Evolutionary conservation across 2,329 filamentous ascomycete genomes (phyloP), one percentile per base, ranked within the genome.

Genomic region (Chaetomium globosum): DNA sequence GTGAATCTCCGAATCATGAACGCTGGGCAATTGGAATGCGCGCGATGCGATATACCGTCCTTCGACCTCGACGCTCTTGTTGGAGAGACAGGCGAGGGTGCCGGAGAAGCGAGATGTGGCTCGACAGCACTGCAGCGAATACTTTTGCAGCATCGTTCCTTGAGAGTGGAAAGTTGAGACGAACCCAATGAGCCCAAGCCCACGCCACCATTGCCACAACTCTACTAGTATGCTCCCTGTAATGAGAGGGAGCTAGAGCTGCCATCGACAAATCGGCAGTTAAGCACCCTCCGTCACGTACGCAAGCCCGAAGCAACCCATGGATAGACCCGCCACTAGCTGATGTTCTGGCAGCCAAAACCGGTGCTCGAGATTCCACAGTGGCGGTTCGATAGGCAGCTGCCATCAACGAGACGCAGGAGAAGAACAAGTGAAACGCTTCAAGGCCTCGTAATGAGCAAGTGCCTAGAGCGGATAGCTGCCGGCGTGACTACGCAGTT

Each of bases 81-180:
- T 13, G 12, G 4, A 26, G 9, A 28, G 23, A 10, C 52, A 28
- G 30, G 52, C 30, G 52, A 21, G 12, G 4, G n/a, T 8, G 52
- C 21, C 9, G n/a, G 46, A 23, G 30, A 33, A 54, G 52, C 52
- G 52, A 54, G 52, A 53, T 51, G 48, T 13, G 10, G 48, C 48
- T 51, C 48, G 48, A 51, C 48, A 4, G 2, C 4, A 8, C 23
- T 1, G 10, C 12, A 26, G 48, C 48, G 48, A 51, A 51, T 51
- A 26, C 48, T 2, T 2, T 16, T 23, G 23, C 8, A 51, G 21
- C 13, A 51, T 48, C 23, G 46, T 5, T 13, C 2, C 28, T 16
- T 23, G n/a, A 6, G 12, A 3, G 2, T 12, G n/a, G 7, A 53
- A 53, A n/a, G 33, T 23, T 23, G 33, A 56, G 33, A 58, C 55